Evolutionary conservation across 2,329 filamentous ascomycete species (phyloP).

Genomic region (Colletotrichum neosansevieriae): DNA sequence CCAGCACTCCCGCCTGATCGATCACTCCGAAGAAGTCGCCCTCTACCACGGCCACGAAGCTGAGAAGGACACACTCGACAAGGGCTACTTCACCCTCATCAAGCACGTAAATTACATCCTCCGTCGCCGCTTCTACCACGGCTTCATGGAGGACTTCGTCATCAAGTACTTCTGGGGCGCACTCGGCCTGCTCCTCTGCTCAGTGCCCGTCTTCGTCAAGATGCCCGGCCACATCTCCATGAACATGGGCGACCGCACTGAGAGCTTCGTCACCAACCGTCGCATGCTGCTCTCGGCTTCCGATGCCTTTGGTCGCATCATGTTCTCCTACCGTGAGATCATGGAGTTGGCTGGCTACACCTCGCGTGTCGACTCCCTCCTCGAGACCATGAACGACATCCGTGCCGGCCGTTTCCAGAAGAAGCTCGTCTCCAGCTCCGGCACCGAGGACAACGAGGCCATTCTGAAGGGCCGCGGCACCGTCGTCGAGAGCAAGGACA

Average conservation of each 20-base stretch:
- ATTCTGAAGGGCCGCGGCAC: constrained; percentile 86
- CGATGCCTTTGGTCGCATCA: constrained; percentile 93
- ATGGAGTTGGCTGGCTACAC: constrained; percentile 97
- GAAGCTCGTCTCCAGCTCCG: constrained; percentile 91
- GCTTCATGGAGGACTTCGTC: constrained; percentile 99
- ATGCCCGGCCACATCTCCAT: constrained; percentile 76
- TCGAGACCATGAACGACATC: constrained; percentile 96
- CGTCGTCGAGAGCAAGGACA: constrained; percentile 84
- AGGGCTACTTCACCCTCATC: constrained; percentile 98
- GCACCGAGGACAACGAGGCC: constrained; percentile 83
- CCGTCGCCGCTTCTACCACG: constrained; percentile 90
- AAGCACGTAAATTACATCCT: constrained; percentile 99
- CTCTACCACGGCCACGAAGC: constrained; percentile 92
- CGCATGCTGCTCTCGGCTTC: constrained; percentile 93
- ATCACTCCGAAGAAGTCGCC: constrained; percentile 95
- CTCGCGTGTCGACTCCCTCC: constrained; percentile 86
- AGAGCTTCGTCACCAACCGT: constrained; percentile 92
- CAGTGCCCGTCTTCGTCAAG: constrained; percentile 95
- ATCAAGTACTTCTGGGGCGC: constrained; percentile 99
- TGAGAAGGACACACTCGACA: constrained; percentile 96
- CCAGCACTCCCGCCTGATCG: constrained; percentile 93
- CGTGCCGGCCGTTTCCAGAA: constrained; percentile 93
- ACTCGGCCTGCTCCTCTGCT: constrained; percentile 89
- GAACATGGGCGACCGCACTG: constrained; percentile 78
- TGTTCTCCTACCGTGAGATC: constrained; percentile 98